Evolutionary conservation across 805 yeast species (phyloP).

Genomic region (Kodamaea jinghongensis): DNA sequence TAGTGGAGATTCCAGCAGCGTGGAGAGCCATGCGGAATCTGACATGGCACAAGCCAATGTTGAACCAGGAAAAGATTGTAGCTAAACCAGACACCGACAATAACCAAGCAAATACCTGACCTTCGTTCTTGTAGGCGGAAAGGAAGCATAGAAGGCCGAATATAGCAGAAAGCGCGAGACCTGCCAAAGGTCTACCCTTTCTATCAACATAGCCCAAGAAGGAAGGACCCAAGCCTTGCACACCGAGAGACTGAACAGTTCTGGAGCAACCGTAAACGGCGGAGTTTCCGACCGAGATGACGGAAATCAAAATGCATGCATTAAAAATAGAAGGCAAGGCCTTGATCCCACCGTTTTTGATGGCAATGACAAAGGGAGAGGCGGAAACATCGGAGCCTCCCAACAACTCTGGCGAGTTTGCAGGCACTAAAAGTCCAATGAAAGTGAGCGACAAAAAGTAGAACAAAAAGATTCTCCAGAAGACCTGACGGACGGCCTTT

Average conservation of each 20-base stretch:
- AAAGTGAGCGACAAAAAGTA: slow-evolving; percentile 29
- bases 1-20: slow-evolving; percentile 20
- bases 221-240: slow-evolving; percentile 16
- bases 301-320: slow-evolving; percentile 26
- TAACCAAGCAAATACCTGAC: slow-evolving; percentile 25
- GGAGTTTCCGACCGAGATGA: slow-evolving; percentile 29
- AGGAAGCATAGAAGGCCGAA: slow-evolving; percentile 18
- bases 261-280: slow-evolving; percentile 28
- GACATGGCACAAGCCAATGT: slow-evolving; percentile 30
- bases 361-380: slow-evolving; percentile 31
- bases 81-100: slow-evolving; percentile 35
- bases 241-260: slow-evolving; percentile 16
- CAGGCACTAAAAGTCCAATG: slow-evolving; percentile 23
- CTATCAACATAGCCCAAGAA: slow-evolving; percentile 16
- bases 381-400: slow-evolving; percentile 19
- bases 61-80: slow-evolving; percentile 36
- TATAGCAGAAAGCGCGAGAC: slow-evolving; percentile 12
- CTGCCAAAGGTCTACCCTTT: slow-evolving; percentile 17
- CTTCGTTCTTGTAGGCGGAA: slow-evolving; percentile 14
- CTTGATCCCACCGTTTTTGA: slow-evolving; percentile 25
- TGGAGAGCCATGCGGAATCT: slow-evolving; percentile 32
- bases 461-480: slow-evolving; percentile 42
- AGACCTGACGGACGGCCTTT: slow-evolving; percentile 41
- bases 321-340: slow-evolving; percentile 27
- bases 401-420: slow-evolving; percentile 16